These are phyloP conservation scores for Mycena belliarum DNA, from an alignment of 768 basidiomycete species.

Conservation along the genomic window DNA sequence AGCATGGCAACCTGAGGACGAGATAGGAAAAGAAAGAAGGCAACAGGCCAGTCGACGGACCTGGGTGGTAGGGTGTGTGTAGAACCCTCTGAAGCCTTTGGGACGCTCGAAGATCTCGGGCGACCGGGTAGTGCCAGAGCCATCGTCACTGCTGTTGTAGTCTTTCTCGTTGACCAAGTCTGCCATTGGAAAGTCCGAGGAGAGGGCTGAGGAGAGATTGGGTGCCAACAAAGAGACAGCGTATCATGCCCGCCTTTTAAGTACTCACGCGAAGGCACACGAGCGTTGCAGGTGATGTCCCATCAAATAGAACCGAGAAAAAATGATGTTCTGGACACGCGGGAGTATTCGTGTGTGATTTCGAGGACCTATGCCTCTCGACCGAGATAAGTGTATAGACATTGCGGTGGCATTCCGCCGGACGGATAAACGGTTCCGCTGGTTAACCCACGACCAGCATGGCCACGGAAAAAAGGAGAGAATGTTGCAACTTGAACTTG, in stretches of 20 bases:
- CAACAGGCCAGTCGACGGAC: slow-evolving; percentile 26
- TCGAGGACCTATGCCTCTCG: too few species aligned
- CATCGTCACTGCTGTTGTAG: slow-evolving; percentile 29
- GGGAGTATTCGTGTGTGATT: too few species aligned
- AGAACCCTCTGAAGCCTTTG: slow-evolving; percentile 49
- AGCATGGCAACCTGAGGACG: slow-evolving; percentile 43
- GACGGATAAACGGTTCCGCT: neutral
- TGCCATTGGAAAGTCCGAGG: slow-evolving; percentile 11
- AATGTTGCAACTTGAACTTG: too few species aligned
- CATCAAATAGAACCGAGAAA: slow-evolving; percentile 18
- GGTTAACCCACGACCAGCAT: too few species aligned
- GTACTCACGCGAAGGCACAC: neutral
- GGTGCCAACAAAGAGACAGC: slow-evolving; percentile 5
- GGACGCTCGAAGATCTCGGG: slow-evolving; percentile 38
- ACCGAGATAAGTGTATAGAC: neutral
- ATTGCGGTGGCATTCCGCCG: too few species aligned
- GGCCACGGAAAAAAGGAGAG: too few species aligned
- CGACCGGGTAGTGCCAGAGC: slow-evolving; percentile 22
- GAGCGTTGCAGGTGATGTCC: neutral
- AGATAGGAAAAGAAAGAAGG: neutral
- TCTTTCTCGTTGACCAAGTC: slow-evolving; percentile 21
- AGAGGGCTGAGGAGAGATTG: slow-evolving; percentile 15
- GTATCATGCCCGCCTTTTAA: neutral
- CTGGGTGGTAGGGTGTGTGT: slow-evolving; percentile 55
- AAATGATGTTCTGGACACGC: neutral